These are phyloP conservation scores for Vitis hybrid DNA, from an alignment of 177 flowering plant genomes.

Conservation along the genomic window DNA sequence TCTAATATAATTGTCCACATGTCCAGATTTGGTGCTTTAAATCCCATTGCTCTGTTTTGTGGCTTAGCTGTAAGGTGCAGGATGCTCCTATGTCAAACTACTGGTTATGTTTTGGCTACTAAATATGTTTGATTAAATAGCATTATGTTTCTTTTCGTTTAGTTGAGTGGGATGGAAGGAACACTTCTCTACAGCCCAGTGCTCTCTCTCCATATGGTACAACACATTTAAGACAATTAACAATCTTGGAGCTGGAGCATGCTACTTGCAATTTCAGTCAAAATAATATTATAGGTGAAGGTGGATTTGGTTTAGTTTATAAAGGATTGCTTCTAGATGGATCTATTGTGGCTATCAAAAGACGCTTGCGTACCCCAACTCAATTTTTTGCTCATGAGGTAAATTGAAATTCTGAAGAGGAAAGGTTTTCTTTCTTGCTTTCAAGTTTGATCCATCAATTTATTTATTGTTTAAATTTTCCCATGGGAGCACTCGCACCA, in stretches of 20 bases:
- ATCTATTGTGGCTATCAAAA: slow-evolving; percentile 48
- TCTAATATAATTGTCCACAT: no score
- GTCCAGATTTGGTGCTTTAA: not conserved
- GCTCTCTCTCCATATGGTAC: slow-evolving; percentile 20
- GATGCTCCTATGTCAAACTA: not conserved
- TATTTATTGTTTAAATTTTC: not conserved
- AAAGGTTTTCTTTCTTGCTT: not conserved
- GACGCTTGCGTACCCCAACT: slow-evolving; percentile 28
- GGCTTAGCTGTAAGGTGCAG: not conserved
- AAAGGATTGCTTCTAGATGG: slow-evolving; percentile 59
- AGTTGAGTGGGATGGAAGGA: slow-evolving; percentile 30
- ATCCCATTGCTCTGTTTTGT: not conserved
- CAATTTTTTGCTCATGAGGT: slow-evolving; percentile 38
- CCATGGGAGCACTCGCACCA: no score
- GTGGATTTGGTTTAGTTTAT: slow-evolving; percentile 44
- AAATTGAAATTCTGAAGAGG: slow-evolving; percentile 7
- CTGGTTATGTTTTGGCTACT: not conserved
- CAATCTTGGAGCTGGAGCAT: slow-evolving; percentile 34
- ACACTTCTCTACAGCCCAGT: slow-evolving; percentile 17
- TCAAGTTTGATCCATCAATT: not conserved
- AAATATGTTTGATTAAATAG: not conserved
- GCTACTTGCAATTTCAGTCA: slow-evolving; percentile 46
- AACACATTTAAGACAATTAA: slow-evolving; percentile 25
- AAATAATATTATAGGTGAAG: slow-evolving; percentile 46
- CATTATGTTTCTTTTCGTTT: slow-evolving; percentile 3